These are phyloP conservation scores for Plasmodium reichenowi DNA, from an alignment of 169 alveolate genomes.

Conservation along the genomic window DNA sequence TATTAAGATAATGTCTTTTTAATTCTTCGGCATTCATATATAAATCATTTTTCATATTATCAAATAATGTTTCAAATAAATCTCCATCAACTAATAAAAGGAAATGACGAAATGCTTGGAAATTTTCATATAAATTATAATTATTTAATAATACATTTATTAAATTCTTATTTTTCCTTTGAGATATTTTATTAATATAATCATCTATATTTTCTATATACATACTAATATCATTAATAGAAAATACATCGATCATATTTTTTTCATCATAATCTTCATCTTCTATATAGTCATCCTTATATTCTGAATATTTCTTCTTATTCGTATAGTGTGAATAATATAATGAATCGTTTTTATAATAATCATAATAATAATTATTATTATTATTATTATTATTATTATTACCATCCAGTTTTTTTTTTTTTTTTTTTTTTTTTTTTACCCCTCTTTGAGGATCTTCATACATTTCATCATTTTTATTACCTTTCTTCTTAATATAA, in stretches of 20 bases:
- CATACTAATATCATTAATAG: constrained; percentile 12
- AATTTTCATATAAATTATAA: constrained; percentile 50
- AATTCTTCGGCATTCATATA: constrained; percentile 75
- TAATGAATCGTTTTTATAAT: not conserved
- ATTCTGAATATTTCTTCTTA: no score
- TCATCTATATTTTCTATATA: constrained; percentile 59
- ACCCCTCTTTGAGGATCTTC: no score
- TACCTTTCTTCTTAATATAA: no score
- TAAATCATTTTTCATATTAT: constrained; percentile 65
- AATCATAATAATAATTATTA: not conserved
- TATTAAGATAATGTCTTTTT: constrained; percentile 52
- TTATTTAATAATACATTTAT: constrained; percentile 29
- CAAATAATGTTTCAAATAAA: constrained; percentile 60
- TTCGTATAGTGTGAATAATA: no score
- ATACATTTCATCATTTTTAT: no score
- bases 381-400: not conserved
- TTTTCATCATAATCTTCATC: not conserved
- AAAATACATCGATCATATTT: constrained; percentile 17
- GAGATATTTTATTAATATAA: constrained; percentile 19
- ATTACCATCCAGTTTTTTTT: not conserved
- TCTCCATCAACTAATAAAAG: constrained; percentile 68
- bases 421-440: no score
- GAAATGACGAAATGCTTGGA: constrained; percentile 64
- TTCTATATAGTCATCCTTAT: no score
- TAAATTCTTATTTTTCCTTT: constrained; percentile 37